Evolutionary conservation across 345 rosid species (phyloP).

Genomic region (Atalantia buxifolia): DNA sequence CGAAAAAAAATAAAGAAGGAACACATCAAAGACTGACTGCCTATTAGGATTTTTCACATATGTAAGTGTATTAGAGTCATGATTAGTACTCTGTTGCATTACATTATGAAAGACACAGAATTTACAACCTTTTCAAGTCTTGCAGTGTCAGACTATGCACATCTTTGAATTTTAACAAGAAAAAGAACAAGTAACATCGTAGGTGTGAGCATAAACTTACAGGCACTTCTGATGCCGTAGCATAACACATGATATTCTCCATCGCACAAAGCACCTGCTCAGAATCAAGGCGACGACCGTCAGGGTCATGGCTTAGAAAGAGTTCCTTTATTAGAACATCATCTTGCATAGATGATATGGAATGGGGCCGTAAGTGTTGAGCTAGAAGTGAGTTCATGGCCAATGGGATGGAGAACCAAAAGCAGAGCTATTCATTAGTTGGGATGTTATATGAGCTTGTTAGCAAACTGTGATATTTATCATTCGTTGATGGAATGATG

Average conservation of each 20-base stretch:
- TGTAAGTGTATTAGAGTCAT: background rate
- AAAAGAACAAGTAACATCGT: background rate
- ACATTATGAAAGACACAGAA: background rate
- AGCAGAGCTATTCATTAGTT: conserved; percentile 1
- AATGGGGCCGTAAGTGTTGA: background rate
- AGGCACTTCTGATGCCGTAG: conserved; percentile 31
- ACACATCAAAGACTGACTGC: background rate
- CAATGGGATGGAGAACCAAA: background rate
- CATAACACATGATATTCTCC: conserved; percentile 50
- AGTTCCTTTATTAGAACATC: conserved; percentile 54
- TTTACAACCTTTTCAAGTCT: background rate
- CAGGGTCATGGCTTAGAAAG: conserved; percentile 69
- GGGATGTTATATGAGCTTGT: background rate
- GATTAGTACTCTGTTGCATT: background rate
- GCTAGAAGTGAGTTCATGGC: conserved; percentile 24
- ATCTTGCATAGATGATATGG: conserved; percentile 27
- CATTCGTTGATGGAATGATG: too few species aligned
- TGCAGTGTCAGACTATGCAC: background rate
- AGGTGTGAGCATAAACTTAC: conserved; percentile 4
- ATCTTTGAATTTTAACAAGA: background rate
- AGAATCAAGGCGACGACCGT: conserved; percentile 63
- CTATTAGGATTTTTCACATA: background rate
- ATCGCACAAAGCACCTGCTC: conserved; percentile 50
- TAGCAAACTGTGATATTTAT: background rate
- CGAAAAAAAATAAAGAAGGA: background rate